Evolutionary conservation across 1,139 yeast species (phyloP), one percentile per base, ranked within the genome.

Genomic region (Saccharomyces pastorianus): DNA sequence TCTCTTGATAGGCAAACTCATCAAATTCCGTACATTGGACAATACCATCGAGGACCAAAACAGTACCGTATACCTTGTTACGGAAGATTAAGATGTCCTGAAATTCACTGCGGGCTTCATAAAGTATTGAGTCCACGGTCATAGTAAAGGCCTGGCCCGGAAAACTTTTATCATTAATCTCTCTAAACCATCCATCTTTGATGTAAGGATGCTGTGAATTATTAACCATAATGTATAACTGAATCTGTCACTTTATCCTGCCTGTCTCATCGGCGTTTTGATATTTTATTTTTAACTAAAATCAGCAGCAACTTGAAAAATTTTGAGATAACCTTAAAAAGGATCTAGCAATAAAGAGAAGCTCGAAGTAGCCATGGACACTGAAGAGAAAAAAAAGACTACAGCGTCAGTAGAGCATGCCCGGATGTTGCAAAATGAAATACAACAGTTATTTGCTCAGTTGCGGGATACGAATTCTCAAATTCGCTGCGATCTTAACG

Each of bases 141-240:
- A 93, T 78, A 51, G 89, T 81, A 81, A 93, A 82, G 55, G 96
- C 97, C 76, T 91, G 97, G 54, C 99, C 99, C 14, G 97, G 97
- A 85, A 96, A 93, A 78, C 81, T 82, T 66, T 88, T 85, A 68
- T 89, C 89, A 58, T 88, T 85, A 58, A 85, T 78, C 72, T 91
- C 98, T 60, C 85, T 82, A 71, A 91, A 91, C 98, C 98, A 91
- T 56, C 96, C 97, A 72, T 89, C 88, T 51, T 62, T 58, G 48
- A 72, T 68, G 26, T 54, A 52, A 4, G 63, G 57, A 51, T 59
- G 64, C 7, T 7, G 25, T 11, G 48, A 26, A 26, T 11, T 26
- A 27, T 46, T 46, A 25, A 46, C 29, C 48, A 46, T 46, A 9
- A n/a, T 46, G 31, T 14, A 25, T 14, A 5, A 27, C 48, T 13